Percentiles rank a stretch among this genome's conserved stretches.
These are phyloP conservation scores for Phytophthora podocarpi DNA, from an alignment of 352 stramenopile species.

Conservation along the genomic window DNA sequence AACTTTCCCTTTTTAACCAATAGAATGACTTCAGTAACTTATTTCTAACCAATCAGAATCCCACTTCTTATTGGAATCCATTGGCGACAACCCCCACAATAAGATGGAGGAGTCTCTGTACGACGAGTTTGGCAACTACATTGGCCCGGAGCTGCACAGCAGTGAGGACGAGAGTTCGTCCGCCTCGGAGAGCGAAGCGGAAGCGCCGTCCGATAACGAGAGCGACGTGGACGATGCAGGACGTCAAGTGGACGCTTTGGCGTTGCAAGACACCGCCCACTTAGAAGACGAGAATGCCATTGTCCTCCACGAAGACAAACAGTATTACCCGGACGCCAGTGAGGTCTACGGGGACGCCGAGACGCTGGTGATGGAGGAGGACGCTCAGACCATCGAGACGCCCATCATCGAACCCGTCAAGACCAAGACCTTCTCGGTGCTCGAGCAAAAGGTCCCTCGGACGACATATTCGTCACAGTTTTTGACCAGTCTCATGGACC, in stretches of 20 bases:
- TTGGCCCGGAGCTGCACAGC: conserved; percentile 95
- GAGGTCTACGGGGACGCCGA: conserved; percentile 97
- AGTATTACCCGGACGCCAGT: conserved; percentile 98
- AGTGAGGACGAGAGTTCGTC: conserved; percentile 71
- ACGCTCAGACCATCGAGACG: conserved; percentile 98
- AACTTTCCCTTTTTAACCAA: too few relatives aligned
- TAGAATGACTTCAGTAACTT: too few relatives aligned
- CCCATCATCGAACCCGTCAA: conserved; percentile 97
- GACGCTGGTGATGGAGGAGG: conserved; percentile 98
- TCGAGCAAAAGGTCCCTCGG: conserved; percentile 81
- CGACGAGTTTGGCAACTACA: conserved; percentile 99
- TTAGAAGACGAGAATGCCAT: conserved; percentile 91
- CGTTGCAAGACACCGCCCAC: conserved; percentile 46
- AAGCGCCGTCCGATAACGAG: conserved; percentile 56
- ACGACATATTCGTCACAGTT: conserved; percentile 92
- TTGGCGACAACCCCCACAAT: neutral
- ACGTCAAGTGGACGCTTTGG: conserved; percentile 51
- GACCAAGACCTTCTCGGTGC: conserved; percentile 93
- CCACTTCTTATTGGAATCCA: conserved; percentile 11
- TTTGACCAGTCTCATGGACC: conserved; percentile 90
- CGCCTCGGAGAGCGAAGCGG: conserved; percentile 49
- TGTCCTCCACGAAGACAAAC: conserved; percentile 99
- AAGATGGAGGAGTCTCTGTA: conserved; percentile 97
- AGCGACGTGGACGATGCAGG: conserved; percentile 37
- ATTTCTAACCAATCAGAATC: conserved; percentile 19